These are phyloP conservation scores for Claviceps citrina DNA, from an alignment of 2,329 filamentous ascomycete genomes.

Conservation along the genomic window DNA sequence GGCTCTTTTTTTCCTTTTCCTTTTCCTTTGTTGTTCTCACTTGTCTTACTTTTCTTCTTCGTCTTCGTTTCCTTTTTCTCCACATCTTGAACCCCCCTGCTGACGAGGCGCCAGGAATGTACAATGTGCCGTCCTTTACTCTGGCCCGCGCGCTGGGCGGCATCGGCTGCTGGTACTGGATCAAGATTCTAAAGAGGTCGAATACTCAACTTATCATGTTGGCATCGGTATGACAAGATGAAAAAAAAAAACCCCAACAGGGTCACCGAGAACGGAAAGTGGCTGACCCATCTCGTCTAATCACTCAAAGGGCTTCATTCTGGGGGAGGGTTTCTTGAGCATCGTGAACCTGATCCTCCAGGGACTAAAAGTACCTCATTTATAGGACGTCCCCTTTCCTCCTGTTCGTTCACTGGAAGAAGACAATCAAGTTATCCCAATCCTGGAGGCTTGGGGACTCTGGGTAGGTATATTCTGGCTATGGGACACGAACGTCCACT, in stretches of 20 bases:
- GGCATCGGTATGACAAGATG: slow-evolving; percentile 41
- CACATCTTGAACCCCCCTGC: background rate
- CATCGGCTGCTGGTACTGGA: slow-evolving; percentile 62
- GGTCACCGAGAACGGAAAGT: background rate
- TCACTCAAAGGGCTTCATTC: slow-evolving; percentile 69
- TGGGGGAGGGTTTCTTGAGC: slow-evolving; percentile 83
- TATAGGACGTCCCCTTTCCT: no score
- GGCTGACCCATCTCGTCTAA: slow-evolving; percentile 6
- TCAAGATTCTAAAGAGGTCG: slow-evolving; percentile 30
- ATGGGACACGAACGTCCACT: no score
- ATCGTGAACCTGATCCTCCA: slow-evolving; percentile 80
- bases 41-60: background rate
- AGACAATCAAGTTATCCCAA: no score
- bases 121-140: slow-evolving; percentile 93
- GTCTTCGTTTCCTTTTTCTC: no score
- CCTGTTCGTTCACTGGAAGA: no score
- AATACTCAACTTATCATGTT: slow-evolving; percentile 79
- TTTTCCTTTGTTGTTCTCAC: background rate
- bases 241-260: background rate
- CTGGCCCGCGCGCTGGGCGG: slow-evolving; percentile 76
- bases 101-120: slow-evolving; percentile 53
- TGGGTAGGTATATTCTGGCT: no score
- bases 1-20: background rate
- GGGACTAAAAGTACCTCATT: slow-evolving; percentile 59
- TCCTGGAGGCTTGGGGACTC: no score